Evolutionary conservation across 208 protist species (phyloP).

Genomic region (Acanthamoeba royreba): DNA sequence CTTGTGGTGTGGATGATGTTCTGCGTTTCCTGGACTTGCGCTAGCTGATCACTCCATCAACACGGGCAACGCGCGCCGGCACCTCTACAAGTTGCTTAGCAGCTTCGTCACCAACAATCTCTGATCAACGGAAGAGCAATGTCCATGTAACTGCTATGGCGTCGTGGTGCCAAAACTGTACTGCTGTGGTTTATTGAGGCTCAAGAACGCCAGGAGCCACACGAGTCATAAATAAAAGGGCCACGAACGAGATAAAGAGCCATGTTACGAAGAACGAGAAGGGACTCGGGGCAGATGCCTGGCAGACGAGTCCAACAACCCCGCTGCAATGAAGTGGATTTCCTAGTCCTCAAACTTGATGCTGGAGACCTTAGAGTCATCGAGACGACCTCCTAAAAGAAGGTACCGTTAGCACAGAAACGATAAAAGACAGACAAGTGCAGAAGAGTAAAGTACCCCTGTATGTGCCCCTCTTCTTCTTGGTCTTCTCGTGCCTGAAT

Average conservation of each 20-base stretch:
- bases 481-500: conserved; percentile 79
- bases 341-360: conserved; percentile 28
- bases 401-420: neutral
- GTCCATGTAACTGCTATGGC: neutral
- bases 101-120: neutral
- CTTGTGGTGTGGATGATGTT: neutral
- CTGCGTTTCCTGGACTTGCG: neutral
- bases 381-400: neutral
- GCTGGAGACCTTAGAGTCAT: neutral
- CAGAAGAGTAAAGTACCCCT: conserved; percentile 30
- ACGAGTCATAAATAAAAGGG: too few relatives aligned
- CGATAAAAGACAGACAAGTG: neutral
- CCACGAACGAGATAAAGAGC: too few relatives aligned
- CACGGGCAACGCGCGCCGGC: neutral
- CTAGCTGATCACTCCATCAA: neutral
- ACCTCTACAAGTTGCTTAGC: neutral
- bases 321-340: neutral
- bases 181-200: neutral
- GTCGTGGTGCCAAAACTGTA: neutral
- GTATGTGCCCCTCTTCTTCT: conserved; percentile 79
- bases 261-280: too few relatives aligned
- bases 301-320: too few relatives aligned
- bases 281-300: too few relatives aligned
- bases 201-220: too few relatives aligned
- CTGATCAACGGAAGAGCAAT: neutral